Evolutionary conservation across 2,329 filamentous ascomycete species (phyloP), one percentile per base, ranked within the genome.

Genomic region (Parastagonospora nodorum): DNA sequence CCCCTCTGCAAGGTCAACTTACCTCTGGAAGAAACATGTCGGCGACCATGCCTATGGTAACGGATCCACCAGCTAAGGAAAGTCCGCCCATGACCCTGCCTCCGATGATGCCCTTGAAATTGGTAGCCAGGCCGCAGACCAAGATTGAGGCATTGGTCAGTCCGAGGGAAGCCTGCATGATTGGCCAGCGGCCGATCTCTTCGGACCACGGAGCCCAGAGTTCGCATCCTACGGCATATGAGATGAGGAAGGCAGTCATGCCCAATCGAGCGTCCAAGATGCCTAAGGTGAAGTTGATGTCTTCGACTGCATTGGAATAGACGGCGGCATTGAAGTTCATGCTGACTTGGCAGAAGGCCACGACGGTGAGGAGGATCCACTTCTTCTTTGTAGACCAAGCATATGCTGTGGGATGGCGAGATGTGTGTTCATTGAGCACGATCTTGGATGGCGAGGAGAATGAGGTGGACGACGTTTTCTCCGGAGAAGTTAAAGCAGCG

Each of bases 181-280:
- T 82, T 1, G 84, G 84, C 77, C 85, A 88, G 39, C 90, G 85
- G 14, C 90, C 90, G 48, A 91, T 79, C 64, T 94, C 90, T 69
- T 94, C 90, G 32, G 84, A 88, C 88, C 89, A 82, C 60, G 29
- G 90, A 0, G 90, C 90, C 90, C 90, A 94, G 0, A 93, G 80
- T 71, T 94, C 90, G 69, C 90, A 94, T 19, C 90, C 90, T 66
- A 94, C 91, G 28, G 89, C 90, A 68, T 94, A 94, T 1, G 86
- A 71, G 37, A 94, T 81, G 39, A 94, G 75, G 75, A 92, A 94
- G 58, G 91, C 84, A 77, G 88, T 86, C 60, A 89, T 88, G 64
- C 89, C 90, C 7, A 60, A 57, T 31, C 75, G 57, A 68, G 78
- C 57, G 72, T 77, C 48, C 61, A 69, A 87, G 28, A 65, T 52